Percentiles rank a stretch among this genome's conserved stretches.
Evolutionary conservation across 1,139 yeast species (phyloP).

Genomic region (Arxiozyma slooffiae): DNA sequence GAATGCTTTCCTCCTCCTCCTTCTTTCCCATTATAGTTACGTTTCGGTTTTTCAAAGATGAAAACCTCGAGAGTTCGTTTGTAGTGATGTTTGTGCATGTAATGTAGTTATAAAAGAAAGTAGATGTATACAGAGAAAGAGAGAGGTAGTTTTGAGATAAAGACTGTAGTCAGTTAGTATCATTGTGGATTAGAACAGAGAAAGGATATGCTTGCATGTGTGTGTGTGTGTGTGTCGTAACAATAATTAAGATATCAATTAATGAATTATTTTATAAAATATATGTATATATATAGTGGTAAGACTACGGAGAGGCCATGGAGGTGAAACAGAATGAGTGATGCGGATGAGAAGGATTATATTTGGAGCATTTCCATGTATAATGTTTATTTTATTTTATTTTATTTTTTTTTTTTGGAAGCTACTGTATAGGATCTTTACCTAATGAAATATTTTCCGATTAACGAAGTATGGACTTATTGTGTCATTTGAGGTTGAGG

Average conservation of each 20-base stretch:
- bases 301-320: neutral
- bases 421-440: neutral
- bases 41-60: neutral
- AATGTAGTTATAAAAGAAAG: neutral
- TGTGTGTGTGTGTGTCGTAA: neutral
- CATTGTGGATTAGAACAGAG: neutral
- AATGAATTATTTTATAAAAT: neutral
- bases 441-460: no score
- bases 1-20: neutral
- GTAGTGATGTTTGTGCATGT: neutral
- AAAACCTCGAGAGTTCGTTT: neutral
- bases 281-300: neutral
- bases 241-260: neutral
- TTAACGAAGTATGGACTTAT: neutral
- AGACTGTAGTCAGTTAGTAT: neutral
- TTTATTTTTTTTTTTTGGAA: no score
- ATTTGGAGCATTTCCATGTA: neutral
- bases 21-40: neutral
- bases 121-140: neutral
- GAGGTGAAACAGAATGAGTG: neutral
- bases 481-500: conserved; percentile 2
- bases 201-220: no score
- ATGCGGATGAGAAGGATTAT: neutral
- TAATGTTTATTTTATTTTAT: neutral
- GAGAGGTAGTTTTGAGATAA: neutral